Evolutionary conservation across 805 yeast genomes (phyloP).

Genomic region (Teunomyces panamensis): DNA sequence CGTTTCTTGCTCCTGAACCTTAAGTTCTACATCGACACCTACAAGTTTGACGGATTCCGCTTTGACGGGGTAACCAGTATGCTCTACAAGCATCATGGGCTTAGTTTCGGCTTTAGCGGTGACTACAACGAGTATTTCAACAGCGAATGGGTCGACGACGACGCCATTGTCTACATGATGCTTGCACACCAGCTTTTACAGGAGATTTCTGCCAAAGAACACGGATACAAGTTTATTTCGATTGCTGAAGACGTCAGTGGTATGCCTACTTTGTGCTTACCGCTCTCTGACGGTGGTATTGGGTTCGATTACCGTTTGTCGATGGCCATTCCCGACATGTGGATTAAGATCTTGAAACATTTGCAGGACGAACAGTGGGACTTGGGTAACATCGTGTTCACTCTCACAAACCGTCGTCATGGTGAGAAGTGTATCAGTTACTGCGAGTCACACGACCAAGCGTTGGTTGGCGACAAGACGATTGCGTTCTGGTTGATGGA

Average conservation of each 20-base stretch:
- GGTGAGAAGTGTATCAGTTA: constrained; percentile 87
- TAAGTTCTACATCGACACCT: constrained; percentile 79
- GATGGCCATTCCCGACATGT: constrained; percentile 98
- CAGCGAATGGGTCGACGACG: constrained; percentile 75
- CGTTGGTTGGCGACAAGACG: constrained; percentile 94
- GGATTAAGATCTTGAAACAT: constrained; percentile 93
- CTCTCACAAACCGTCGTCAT: constrained; percentile 84
- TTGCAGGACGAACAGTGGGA: constrained; percentile 88
- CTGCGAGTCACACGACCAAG: constrained; percentile 96
- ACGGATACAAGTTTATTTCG: constrained; percentile 51
- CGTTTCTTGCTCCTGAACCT: constrained; percentile 82
- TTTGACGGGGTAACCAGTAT: constrained; percentile 96
- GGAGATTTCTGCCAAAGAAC: constrained; percentile 42
- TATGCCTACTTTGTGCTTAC: constrained; percentile 89
- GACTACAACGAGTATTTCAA: constrained; percentile 89
- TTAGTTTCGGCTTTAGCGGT: constrained; percentile 87
- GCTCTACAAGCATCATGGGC: constrained; percentile 90
- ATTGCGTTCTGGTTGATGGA: constrained; percentile 98
- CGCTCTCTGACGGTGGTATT: constrained; percentile 74
- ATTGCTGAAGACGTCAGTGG: constrained; percentile 98
- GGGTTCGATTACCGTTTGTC: constrained; percentile 93
- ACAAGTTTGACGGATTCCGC: constrained; percentile 89
- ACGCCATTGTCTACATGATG: constrained; percentile 84
- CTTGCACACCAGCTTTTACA: constrained; percentile 79
- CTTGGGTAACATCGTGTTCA: constrained; percentile 71